A percentile compares a stretch with the other conserved stretches of the same genome.
phyloP scores from a whole-genome alignment of 352 stramenopile genomes.

The Phytophthora crassamura region DNA sequence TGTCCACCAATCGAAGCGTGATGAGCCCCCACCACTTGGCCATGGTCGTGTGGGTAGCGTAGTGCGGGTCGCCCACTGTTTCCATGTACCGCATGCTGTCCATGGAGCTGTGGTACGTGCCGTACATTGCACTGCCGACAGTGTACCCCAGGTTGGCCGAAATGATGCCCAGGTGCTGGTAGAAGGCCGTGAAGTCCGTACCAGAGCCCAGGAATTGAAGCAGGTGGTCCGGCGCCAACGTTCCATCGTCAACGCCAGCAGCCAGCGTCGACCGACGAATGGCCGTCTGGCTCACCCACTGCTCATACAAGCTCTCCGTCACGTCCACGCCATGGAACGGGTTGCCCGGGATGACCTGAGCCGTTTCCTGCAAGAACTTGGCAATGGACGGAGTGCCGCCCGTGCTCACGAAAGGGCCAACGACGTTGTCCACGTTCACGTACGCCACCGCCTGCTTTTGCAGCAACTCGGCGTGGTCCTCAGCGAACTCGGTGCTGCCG shows the following conservation, averaged over 20 bases:
- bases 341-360: conserved; percentile 59
- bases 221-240: conserved; percentile 51
- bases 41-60: conserved; percentile 55
- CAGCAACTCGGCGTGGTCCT: conserved; percentile 59
- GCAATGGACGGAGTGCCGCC: conserved; percentile 67
- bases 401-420: conserved; percentile 53
- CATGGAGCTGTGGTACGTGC: conserved; percentile 88
- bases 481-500: conserved; percentile 71
- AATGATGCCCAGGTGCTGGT: conserved; percentile 85
- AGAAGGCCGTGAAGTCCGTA: conserved; percentile 78
- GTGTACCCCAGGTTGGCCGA: conserved; percentile 51
- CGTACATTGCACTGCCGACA: conserved; percentile 45
- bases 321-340: conserved; percentile 31
- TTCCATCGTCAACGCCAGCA: conserved; percentile 27
- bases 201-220: conserved; percentile 62
- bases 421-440: conserved; percentile 85
- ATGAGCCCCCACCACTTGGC: conserved; percentile 71
- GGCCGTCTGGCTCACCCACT: conserved; percentile 41
- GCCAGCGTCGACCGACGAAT: conserved; percentile 19
- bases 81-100: conserved; percentile 79
- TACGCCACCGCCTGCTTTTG: conserved; percentile 71
- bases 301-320: conserved; percentile 46
- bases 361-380: conserved; percentile 58
- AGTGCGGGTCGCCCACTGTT: conserved; percentile 69
- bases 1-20: conserved; percentile 60